Percentiles rank a stretch among this genome's conserved stretches.
Conservation (phyloP, 352 stramenopile species). For the Pythium dissimile region DNA sequence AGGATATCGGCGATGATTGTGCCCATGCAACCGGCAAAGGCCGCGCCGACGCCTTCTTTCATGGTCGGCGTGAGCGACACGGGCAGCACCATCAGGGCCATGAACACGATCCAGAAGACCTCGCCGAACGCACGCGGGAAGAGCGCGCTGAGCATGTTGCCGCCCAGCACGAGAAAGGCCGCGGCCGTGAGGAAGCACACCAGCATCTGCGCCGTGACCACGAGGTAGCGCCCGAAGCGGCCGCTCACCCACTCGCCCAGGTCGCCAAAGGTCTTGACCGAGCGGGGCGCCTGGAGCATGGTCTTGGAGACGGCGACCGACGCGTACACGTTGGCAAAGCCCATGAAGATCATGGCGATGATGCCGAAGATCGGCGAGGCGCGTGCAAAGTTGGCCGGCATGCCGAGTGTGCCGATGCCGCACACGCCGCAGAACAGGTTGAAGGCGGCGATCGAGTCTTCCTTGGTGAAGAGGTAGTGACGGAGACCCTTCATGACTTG, state of each 20-base stretch:
- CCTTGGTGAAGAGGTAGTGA: constrained; percentile 27
- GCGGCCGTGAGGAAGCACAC: constrained; percentile 15
- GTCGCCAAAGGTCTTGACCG: constrained; percentile 29
- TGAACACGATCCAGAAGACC: constrained; percentile 29
- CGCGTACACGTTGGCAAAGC: constrained; percentile 28
- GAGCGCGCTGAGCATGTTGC: constrained; percentile 35
- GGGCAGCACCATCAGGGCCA: constrained; percentile 23
- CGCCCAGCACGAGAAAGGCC: constrained; percentile 28
- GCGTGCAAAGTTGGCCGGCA: constrained; percentile 32
- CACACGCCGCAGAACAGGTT: constrained; percentile 32
- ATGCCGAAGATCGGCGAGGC: constrained; percentile 19
- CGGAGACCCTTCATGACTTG: constrained; percentile 16
- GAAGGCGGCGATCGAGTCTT: constrained; percentile 25
- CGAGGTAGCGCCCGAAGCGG: constrained; percentile 10
- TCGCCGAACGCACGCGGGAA: constrained; percentile 51
- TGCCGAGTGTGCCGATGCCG: constrained; percentile 32
- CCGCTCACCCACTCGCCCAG: constrained; percentile 31
- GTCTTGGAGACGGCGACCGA: constrained; percentile 26
- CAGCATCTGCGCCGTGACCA: constrained; percentile 10
- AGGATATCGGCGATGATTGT: constrained; percentile 29
- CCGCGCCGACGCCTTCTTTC: constrained; percentile 24
- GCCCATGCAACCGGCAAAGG: constrained; percentile 26
- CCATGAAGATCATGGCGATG: constrained; percentile 31
- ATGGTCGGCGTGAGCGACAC: constrained; percentile 28
- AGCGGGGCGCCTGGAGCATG: constrained; percentile 22